Conservation (phyloP, 2,329 filamentous ascomycete species). For the Tricladium varicosporioides region DNA sequence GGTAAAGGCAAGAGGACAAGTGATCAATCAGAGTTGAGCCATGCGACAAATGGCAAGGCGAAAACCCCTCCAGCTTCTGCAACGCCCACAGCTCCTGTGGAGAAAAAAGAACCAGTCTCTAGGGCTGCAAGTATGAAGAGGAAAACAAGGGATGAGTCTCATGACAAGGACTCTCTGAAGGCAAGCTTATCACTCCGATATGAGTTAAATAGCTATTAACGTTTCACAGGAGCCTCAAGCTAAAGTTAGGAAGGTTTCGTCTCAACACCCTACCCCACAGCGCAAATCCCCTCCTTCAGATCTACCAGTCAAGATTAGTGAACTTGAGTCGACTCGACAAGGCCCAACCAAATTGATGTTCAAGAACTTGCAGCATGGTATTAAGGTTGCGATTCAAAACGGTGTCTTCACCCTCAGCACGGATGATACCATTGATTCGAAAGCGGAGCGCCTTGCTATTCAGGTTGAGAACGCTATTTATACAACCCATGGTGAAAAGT, state of each 20-base stretch:
- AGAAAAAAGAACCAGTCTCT: constrained; percentile 40
- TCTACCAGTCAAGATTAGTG: constrained; percentile 48
- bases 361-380: constrained; percentile 65
- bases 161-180: constrained; percentile 48
- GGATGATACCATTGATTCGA: constrained; percentile 59
- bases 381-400: constrained; percentile 66
- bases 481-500: constrained; percentile 51
- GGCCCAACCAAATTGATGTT: constrained; percentile 68
- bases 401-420: constrained; percentile 61
- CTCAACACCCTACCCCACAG: constrained; percentile 40
- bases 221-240: constrained; percentile 39
- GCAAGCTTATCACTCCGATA: constrained; percentile 35
- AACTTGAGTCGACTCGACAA: constrained; percentile 63
- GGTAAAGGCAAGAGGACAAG: constrained; percentile 59
- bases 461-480: constrained; percentile 74
- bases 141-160: constrained; percentile 56
- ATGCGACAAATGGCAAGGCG: constrained; percentile 37
- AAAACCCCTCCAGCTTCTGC: constrained; percentile 28
- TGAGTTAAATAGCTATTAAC: constrained; percentile 6
- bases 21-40: constrained; percentile 51
- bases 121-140: constrained; percentile 48
- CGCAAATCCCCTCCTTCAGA: constrained; percentile 36
- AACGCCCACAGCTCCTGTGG: constrained; percentile 3
- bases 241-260: constrained; percentile 56
- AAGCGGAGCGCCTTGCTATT: constrained; percentile 70